Evolutionary conservation across 116 monocot genomes (phyloP), one percentile per base, ranked within the genome.

Genomic region (Zostera marina): DNA sequence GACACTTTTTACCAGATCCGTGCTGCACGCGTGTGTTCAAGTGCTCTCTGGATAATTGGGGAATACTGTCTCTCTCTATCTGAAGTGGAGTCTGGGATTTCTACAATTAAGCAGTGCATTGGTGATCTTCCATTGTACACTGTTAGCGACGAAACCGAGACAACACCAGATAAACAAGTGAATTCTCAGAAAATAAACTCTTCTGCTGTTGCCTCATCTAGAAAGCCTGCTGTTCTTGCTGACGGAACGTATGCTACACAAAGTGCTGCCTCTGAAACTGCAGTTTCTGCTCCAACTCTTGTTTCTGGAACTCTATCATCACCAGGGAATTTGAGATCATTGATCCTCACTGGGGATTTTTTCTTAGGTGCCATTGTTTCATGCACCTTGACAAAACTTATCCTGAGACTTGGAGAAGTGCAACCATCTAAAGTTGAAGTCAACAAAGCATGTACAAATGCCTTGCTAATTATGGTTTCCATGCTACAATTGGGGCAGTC

Each of bases 1-100:
- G 92, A 92, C 40, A 92, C 83, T 2, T 92, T 92, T 61, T 92
- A 92, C 54, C 92, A 86, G 72, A 92, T 92, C 24, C 71, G 86
- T 2, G 79, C 92, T 42, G 67, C 83, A 21, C 60, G 92, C 8
- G 92, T 92, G 32, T 86, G 86, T 47, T 73, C 86, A 3, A 77
- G 86, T 60, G 92, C 92, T 6, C 76, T 92, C 46, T 92, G 92
- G 92, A 92, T 92, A 66, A 77, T 86, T 46, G 86, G 86, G 7
- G 92, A 92, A 66, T 92, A 92, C 48, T 86, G 87, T 55, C 82
- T 86, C 42, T 92, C 92, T 0, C 73, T 82, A 9, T 82, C 92
- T 46, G 92, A 92, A 65, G 82, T 92, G 15, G 82, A 92, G 65
- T 74, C 69, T 72, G 92, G 75, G 41, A 83, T 92, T 53, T 56